Conservation (phyloP, 257 asterid species). For the Capsicum pubescens region DNA sequence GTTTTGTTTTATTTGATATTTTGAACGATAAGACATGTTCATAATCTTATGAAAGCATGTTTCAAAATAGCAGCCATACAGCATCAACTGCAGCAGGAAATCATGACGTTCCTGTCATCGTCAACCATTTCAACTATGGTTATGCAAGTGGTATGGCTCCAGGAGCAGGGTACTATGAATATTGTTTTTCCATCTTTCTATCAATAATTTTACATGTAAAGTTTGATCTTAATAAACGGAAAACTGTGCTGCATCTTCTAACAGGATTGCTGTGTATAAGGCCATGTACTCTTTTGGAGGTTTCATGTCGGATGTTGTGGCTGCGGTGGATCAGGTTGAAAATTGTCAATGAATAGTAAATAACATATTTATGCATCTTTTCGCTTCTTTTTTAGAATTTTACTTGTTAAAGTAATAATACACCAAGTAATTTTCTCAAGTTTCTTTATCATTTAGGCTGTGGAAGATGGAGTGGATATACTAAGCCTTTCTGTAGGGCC, state of each 20-base stretch:
- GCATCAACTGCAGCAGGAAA: slow-evolving; percentile 86
- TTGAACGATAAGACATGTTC: background rate
- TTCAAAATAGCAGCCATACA: slow-evolving; percentile 59
- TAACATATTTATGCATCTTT: background rate
- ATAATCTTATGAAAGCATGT: slow-evolving; percentile 27
- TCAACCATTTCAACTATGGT: slow-evolving; percentile 63
- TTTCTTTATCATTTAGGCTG: slow-evolving; percentile 56
- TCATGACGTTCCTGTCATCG: slow-evolving; percentile 50
- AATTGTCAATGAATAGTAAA: background rate
- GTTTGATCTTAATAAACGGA: background rate
- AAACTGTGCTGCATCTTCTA: background rate
- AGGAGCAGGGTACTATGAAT: slow-evolving; percentile 59
- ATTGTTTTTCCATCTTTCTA: background rate
- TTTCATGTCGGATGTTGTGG: slow-evolving; percentile 76
- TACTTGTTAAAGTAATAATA: background rate
- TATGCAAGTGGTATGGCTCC: slow-evolving; percentile 88
- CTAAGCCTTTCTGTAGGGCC: slow-evolving; percentile 78
- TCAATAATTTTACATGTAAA: background rate
- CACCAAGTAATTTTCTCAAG: background rate
- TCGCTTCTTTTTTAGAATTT: background rate
- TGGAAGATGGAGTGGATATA: slow-evolving; percentile 81
- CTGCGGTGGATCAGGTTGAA: slow-evolving; percentile 74
- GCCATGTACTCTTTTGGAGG: slow-evolving; percentile 70
- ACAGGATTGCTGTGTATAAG: slow-evolving; percentile 73
- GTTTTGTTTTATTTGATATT: background rate